Percentiles rank a stretch among this genome's conserved stretches.
These are phyloP conservation scores for Colletotrichum sp. DNA, from an alignment of 2,329 filamentous ascomycete genomes.

Conservation along the genomic window DNA sequence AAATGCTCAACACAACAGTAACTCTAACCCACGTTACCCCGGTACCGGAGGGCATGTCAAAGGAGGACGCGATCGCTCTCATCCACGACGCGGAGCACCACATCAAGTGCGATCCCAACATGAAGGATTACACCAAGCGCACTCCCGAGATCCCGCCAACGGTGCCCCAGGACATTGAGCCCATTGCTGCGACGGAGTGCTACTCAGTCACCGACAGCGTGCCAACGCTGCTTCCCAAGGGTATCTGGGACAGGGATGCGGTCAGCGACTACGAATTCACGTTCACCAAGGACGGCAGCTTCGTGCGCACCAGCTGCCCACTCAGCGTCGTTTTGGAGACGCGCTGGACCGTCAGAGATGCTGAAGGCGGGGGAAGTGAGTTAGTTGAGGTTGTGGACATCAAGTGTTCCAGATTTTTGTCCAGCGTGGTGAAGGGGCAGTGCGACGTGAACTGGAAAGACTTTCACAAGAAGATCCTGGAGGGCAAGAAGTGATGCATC, in stretches of 20 bases:
- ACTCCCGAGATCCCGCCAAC: constrained; percentile 30
- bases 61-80: constrained; percentile 42
- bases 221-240: constrained; percentile 57
- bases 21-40: constrained; percentile 46
- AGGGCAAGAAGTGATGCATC: neutral
- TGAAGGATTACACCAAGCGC: constrained; percentile 40
- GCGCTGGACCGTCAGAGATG: constrained; percentile 46
- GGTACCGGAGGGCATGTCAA: constrained; percentile 43
- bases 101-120: constrained; percentile 57
- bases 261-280: constrained; percentile 61
- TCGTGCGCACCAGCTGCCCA: constrained; percentile 56
- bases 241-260: constrained; percentile 60
- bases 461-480: constrained; percentile 55
- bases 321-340: constrained; percentile 59
- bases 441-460: constrained; percentile 55
- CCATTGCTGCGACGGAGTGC: constrained; percentile 34
- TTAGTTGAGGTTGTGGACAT: constrained; percentile 57
- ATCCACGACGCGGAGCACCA: constrained; percentile 59
- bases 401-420: constrained; percentile 52
- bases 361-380: constrained; percentile 35
- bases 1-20: constrained; percentile 49
- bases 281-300: constrained; percentile 52
- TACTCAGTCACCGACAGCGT: constrained; percentile 56
- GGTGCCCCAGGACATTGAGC: constrained; percentile 31
- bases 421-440: constrained; percentile 53